These are phyloP conservation scores for Desmodesmus armatus DNA, from an alignment of 139 green algal species.

Conservation along the genomic window DNA sequence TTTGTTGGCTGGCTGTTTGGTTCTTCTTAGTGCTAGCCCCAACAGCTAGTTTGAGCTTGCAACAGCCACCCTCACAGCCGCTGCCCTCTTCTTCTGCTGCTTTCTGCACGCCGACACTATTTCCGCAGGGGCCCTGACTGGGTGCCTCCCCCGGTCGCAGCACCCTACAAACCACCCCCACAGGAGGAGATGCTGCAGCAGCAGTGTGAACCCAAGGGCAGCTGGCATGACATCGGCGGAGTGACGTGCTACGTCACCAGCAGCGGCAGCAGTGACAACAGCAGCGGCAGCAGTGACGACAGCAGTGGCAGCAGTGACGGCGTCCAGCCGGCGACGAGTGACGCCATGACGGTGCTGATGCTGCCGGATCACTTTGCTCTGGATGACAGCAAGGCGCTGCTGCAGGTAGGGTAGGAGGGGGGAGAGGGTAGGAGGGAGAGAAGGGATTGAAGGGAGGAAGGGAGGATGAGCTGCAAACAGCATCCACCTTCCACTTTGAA, in stretches of 20 bases:
- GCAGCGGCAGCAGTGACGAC: not conserved
- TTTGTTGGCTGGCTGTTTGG: not conserved
- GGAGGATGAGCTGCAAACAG: too few relatives aligned
- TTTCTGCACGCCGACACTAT: not conserved
- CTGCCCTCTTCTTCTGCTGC: not conserved
- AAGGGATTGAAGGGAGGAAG: too few relatives aligned
- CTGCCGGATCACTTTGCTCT: constrained; percentile 34
- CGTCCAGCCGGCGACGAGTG: not conserved
- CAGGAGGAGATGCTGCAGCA: not conserved
- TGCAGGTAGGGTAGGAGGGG: constrained; percentile 30
- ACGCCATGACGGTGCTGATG: constrained; percentile 35
- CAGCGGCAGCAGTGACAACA: not conserved
- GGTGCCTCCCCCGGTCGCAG: not conserved
- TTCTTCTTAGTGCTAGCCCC: not conserved
- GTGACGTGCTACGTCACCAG: constrained; percentile 1
- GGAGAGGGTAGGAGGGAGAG: too few relatives aligned
- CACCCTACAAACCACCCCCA: constrained; percentile 1
- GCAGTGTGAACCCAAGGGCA: constrained; percentile 4
- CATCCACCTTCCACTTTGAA: too few relatives aligned
- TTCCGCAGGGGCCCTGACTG: constrained; percentile 16
- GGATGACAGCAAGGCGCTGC: not conserved
- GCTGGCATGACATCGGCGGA: constrained; percentile 14
- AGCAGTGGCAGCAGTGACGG: not conserved
- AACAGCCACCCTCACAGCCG: not conserved
- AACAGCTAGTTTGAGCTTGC: too few relatives aligned